Base-by-base conservation (phyloP, 1,284 basidiomycete genomes). In the Schizophyllum commune region DNA sequence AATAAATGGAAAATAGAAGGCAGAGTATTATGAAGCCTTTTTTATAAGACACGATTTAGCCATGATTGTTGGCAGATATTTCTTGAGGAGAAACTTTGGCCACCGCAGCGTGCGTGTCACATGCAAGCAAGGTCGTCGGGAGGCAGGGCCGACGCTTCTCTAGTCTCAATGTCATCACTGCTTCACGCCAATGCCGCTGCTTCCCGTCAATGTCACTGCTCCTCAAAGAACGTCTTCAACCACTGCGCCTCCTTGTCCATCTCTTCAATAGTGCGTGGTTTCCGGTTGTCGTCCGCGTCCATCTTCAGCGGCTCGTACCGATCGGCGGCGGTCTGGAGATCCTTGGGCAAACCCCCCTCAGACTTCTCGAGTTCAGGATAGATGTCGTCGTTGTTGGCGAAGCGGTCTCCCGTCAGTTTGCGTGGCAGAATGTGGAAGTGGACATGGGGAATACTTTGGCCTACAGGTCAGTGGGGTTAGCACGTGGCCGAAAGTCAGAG, bases 371-470 rank as follows among this genome's bases (percentile, higher is more conserved):
- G 72, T 2, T 79, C 85, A 1, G 90, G 89, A 72, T 95, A 95
- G 53, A 96, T 76, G 19, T 83, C 81, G 71, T 96, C 93, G 68
- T 90, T 92, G 55, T 79, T 80, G 59, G 80, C 81, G 77, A 86
- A 92, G n/a, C 73, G 73, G 71, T 92, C 89, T 11, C 84, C 86
- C 56, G 82, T 79, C 22, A 79, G 73, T 68, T 85, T 85, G 1
- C 94, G 84, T 21, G 94, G 94, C 9, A 97, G 76, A 32, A 96
- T 75, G 70, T 96, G 94, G 65, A 96, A 89, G 71, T 97, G 94
- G 21, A 96, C 91, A 69, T 96, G 94, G 0, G 93, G 88, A 15
- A 96, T 86, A 4, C 85, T 87, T 76, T 97, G 94, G 0, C 94
- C 53, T 55, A 11, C 2, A 27, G 27, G 51, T 52, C 7, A 20